Percentiles rank a stretch among this genome's conserved stretches.
Conservation (phyloP, 768 basidiomycete species). For the Clitopilus passeckerianus region DNA sequence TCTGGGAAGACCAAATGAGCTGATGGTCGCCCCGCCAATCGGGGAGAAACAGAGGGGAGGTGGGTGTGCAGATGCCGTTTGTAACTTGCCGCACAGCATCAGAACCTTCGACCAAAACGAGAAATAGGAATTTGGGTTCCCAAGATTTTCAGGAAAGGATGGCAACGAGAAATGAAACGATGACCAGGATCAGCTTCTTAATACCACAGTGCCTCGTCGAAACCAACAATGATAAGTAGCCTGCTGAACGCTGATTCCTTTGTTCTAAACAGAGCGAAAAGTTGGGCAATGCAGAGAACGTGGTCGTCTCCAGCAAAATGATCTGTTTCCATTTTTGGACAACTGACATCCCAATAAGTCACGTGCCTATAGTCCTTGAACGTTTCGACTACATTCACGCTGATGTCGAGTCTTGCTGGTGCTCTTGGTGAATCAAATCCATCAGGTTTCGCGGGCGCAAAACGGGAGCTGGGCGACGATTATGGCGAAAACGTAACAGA, state of each 20-base stretch:
- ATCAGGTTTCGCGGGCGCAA: conserved; percentile 3
- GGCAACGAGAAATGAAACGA: not conserved
- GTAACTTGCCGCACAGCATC: not conserved
- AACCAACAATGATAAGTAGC: not conserved
- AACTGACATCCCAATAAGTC: not conserved
- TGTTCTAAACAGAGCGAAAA: not conserved
- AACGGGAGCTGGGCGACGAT: conserved; percentile 15
- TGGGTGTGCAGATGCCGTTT: not conserved
- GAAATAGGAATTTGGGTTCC: not conserved
- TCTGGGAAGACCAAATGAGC: not conserved
- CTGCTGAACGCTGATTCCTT: not conserved
- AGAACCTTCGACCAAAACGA: not conserved
- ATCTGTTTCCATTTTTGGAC: not conserved
- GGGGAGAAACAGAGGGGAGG: not conserved
- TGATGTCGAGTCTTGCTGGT: conserved; percentile 59
- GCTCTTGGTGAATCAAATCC: conserved; percentile 38
- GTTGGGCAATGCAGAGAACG: not conserved
- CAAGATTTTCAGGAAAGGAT: not conserved
- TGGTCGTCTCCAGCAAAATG: not conserved
- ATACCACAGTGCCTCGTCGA: not conserved
- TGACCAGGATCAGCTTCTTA: not conserved
- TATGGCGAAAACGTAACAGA: conserved; percentile 23
- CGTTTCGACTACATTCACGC: not conserved
- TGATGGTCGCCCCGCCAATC: not conserved
- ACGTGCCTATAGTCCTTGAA: not conserved